Base-by-base conservation (phyloP, 805 yeast species). In the Cyberlindnera meyerae region DNA sequence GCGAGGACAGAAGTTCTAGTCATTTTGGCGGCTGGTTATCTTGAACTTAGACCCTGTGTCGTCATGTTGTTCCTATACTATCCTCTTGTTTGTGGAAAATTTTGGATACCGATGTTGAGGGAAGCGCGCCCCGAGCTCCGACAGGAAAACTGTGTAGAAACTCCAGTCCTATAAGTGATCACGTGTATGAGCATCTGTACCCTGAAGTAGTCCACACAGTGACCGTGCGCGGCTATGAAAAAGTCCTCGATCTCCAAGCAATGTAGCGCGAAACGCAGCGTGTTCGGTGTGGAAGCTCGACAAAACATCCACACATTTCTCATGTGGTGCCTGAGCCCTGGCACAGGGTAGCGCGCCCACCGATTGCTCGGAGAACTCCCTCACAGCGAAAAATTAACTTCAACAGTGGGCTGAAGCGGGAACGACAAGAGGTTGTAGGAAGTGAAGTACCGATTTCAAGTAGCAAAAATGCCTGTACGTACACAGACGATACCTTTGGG, bases 1-100 rank as follows among this genome's bases (percentile, higher is more conserved):
- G 96, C 96, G 71, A 89, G 84, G 71, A 85, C 97, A 61, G 97
- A 89, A 57, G 96, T 79, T 78, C 97, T 89, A 70, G 96, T 86
- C 97, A 89, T 88, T 66, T 65, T 76, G 34, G 42, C 34, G 42
- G 36, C 15, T 29, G 42, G 6, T 26, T 26, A 11, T 18, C 15
- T 16, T 8, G 13, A 28, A 29, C 16, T n/a, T n/a, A n/a, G 8
- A 17, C 31, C 34, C 18, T 18, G 22, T 24, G 5, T 17, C 14
- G 13, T 8, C 22, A 20, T 9, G 22, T 20, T 20, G 9, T 20
- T 8, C 22, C 22, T 20, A 8, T 20, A 18, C 12, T 15, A 9
- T 27, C 27, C 12, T 34, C 34, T 29, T 24, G 20, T 29, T 31
- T 15, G 42, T 44, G 43, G 48, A 44, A 44, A 44, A 44, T 37